A percentile compares a stretch with the other conserved stretches of the same genome.
Evolutionary conservation across 805 yeast genomes (phyloP).

Genomic region (Candida berthetii): DNA sequence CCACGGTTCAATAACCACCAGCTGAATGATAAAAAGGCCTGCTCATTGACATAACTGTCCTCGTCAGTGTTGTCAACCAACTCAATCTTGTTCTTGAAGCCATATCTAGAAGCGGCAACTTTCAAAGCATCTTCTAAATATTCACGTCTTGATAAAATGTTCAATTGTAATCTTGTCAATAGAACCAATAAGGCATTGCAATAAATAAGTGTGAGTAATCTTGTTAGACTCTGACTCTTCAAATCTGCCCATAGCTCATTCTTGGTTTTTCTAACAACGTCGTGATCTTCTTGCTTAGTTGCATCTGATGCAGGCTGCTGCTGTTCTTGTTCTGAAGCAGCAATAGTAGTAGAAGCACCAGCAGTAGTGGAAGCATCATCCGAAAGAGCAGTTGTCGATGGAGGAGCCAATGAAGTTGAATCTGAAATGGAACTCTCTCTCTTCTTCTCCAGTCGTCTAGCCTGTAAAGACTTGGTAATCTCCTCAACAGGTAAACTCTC

Average conservation of each 20-base stretch:
- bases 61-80: conserved; percentile 15
- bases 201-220: conserved; percentile 68
- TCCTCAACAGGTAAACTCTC: conserved; percentile 63
- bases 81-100: conserved; percentile 13
- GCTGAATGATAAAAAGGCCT: conserved; percentile 77
- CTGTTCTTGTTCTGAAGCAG: conserved; percentile 35
- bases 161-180: conserved; percentile 79
- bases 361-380: neutral
- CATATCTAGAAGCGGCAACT: conserved; percentile 47
- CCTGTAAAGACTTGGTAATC: conserved; percentile 63
- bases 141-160: conserved; percentile 80
- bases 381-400: conserved; percentile 4
- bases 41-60: conserved; percentile 55
- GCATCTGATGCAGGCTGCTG: conserved; percentile 7
- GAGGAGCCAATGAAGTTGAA: conserved; percentile 10
- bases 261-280: conserved; percentile 33
- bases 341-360: conserved; percentile 27
- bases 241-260: conserved; percentile 80
- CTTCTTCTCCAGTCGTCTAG: conserved; percentile 38
- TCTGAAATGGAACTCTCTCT: too few relatives aligned
- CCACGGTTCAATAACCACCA: conserved; percentile 96
- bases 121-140: conserved; percentile 75
- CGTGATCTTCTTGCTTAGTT: conserved; percentile 19
- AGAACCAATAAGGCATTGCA: conserved; percentile 64
- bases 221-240: conserved; percentile 66